A percentile compares a stretch with the other conserved stretches of the same genome.
These are phyloP conservation scores for Xylariales sp. DNA, from an alignment of 2,329 filamentous ascomycete species.

Conservation along the genomic window DNA sequence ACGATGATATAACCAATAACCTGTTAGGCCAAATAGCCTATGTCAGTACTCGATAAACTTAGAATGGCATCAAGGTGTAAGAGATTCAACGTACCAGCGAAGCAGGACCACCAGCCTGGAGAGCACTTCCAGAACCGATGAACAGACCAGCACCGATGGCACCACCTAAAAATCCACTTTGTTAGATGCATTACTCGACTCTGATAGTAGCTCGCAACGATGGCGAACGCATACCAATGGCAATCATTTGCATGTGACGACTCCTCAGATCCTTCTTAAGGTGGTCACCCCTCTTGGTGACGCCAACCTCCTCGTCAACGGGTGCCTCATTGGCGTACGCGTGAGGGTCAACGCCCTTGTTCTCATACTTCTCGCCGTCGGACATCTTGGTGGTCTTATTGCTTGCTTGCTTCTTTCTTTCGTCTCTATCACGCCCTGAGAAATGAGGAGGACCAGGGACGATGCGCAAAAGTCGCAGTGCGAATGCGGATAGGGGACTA, in stretches of 20 bases:
- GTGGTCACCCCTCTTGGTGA: constrained; percentile 25
- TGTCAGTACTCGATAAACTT: too few species aligned
- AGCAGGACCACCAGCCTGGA: constrained; percentile 57
- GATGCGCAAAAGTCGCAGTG: too few species aligned
- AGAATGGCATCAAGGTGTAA: background rate
- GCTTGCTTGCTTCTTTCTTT: too few species aligned
- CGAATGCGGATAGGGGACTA: constrained; percentile 1
- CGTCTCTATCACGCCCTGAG: too few species aligned
- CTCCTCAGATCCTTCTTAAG: constrained; percentile 30
- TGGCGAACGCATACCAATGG: constrained; percentile 29
- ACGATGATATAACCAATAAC: constrained; percentile 50
- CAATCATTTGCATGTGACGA: constrained; percentile 44
- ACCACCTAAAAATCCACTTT: constrained; percentile 25
- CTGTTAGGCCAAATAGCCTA: constrained; percentile 7
- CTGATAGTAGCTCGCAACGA: background rate
- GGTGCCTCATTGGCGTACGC: constrained; percentile 11
- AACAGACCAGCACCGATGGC: constrained; percentile 58
- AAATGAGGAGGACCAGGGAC: too few species aligned
- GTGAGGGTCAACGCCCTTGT: constrained; percentile 15
- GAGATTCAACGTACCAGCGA: constrained; percentile 26
- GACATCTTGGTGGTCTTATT: constrained; percentile 22
- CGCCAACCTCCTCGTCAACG: constrained; percentile 30
- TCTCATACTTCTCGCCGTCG: constrained; percentile 19
- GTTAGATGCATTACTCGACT: background rate
- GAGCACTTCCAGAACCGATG: constrained; percentile 59